phyloP scores from a whole-genome alignment of 2,329 filamentous ascomycete species.

The Zymoseptoria ardabiliae region DNA sequence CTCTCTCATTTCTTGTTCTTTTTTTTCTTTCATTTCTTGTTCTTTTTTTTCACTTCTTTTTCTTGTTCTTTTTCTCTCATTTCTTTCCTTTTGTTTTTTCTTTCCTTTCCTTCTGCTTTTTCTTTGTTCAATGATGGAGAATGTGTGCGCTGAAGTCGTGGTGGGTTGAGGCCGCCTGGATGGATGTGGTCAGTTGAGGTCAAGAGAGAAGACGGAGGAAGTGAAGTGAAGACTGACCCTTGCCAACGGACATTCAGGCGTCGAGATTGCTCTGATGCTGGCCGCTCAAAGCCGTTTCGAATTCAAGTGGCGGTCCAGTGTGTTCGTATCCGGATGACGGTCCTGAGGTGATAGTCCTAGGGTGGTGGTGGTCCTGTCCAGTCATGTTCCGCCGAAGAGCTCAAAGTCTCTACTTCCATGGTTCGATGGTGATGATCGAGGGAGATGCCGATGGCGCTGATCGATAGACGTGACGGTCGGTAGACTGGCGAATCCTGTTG shows the following conservation, averaged over 20 bases:
- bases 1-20: too few species aligned
- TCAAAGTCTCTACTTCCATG: background rate
- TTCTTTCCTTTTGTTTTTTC: background rate
- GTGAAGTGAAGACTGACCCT: background rate
- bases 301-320: too few species aligned
- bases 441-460: background rate
- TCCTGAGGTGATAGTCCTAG: too few species aligned
- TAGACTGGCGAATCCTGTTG: background rate
- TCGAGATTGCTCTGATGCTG: background rate
- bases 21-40: too few species aligned
- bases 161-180: background rate
- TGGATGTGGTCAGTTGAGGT: background rate
- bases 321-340: background rate
- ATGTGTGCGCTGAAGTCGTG: background rate
- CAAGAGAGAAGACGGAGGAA: background rate
- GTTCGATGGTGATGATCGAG: background rate
- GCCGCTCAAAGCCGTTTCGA: background rate
- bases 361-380: background rate
- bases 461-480: background rate
- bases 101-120: background rate
- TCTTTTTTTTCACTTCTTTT: too few species aligned
- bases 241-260: background rate
- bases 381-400: background rate
- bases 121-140: background rate
- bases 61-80: background rate